Conservation (phyloP, 1,284 basidiomycete genomes). For the Cryptococcus jaspeensis region DNA sequence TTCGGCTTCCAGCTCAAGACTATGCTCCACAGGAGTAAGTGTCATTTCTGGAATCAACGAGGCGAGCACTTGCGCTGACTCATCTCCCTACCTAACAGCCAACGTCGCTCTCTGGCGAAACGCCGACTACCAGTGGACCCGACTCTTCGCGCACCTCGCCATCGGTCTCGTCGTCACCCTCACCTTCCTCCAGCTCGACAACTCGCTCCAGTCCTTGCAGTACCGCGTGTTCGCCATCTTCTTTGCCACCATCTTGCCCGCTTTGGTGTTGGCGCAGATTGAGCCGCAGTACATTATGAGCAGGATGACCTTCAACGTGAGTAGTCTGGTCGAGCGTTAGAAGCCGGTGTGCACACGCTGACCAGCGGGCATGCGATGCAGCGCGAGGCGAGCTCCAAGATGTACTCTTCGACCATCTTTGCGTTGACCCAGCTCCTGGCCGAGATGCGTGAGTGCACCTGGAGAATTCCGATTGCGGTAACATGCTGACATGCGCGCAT, state of each 20-base stretch:
- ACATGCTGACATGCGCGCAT: background rate
- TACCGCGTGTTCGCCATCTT: conserved; percentile 70
- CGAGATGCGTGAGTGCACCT: conserved; percentile 68
- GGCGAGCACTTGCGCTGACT: background rate
- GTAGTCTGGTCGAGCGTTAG: conserved; percentile 13
- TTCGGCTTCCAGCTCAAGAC: conserved; percentile 75
- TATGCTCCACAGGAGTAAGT: conserved; percentile 63
- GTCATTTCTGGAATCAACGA: background rate
- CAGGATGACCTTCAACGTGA: conserved; percentile 54
- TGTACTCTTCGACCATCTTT: conserved; percentile 60
- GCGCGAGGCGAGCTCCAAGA: conserved; percentile 59
- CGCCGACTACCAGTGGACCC: conserved; percentile 65
- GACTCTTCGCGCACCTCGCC: conserved; percentile 72
- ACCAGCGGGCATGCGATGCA: conserved; percentile 55
- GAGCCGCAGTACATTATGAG: conserved; percentile 84
- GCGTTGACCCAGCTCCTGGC: conserved; percentile 77
- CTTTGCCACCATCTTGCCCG: conserved; percentile 48
- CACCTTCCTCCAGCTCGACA: conserved; percentile 75
- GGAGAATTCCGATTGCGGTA: conserved; percentile 24
- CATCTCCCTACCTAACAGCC: conserved; percentile 40
- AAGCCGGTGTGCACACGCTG: background rate
- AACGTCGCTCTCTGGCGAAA: conserved; percentile 78
- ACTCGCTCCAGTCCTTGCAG: conserved; percentile 70
- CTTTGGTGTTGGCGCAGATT: conserved; percentile 55
- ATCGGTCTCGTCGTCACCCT: conserved; percentile 78